Conservation (phyloP, 2,329 filamentous ascomycete species). For the Cercospora zeae-maydis region DNA sequence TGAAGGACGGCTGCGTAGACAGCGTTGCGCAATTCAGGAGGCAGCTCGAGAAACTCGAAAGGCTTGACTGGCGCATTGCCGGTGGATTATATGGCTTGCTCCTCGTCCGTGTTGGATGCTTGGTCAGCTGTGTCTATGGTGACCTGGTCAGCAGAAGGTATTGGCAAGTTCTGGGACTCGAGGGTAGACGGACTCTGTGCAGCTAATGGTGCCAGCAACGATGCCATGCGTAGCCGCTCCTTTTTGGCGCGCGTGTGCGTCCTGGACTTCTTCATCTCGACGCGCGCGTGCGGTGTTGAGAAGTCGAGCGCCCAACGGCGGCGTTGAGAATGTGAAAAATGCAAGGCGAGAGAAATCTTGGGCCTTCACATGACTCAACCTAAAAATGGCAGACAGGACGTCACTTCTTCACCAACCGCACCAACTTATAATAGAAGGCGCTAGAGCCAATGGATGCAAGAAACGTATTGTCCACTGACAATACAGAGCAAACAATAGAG, state of each 20-base stretch:
- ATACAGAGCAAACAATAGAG: neutral
- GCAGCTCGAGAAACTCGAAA: constrained; percentile 1
- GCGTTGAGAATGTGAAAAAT: neutral
- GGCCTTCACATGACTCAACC: neutral
- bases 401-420: neutral
- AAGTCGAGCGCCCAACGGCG: neutral
- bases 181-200: neutral
- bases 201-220: neutral
- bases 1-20: neutral
- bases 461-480: neutral
- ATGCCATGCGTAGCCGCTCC: too few species aligned
- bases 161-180: neutral
- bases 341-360: neutral
- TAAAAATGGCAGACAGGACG: neutral
- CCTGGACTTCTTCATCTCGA: neutral
- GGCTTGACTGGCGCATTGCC: neutral
- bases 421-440: neutral
- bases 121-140: neutral
- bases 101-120: neutral
- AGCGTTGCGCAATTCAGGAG: neutral
- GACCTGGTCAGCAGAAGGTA: neutral
- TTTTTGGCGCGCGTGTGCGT: neutral
- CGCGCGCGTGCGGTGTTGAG: neutral
- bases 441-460: neutral
- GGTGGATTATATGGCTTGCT: neutral